Conservation (phyloP, 2,329 filamentous ascomycete species). For the Dendrostoma leiphaemia region DNA sequence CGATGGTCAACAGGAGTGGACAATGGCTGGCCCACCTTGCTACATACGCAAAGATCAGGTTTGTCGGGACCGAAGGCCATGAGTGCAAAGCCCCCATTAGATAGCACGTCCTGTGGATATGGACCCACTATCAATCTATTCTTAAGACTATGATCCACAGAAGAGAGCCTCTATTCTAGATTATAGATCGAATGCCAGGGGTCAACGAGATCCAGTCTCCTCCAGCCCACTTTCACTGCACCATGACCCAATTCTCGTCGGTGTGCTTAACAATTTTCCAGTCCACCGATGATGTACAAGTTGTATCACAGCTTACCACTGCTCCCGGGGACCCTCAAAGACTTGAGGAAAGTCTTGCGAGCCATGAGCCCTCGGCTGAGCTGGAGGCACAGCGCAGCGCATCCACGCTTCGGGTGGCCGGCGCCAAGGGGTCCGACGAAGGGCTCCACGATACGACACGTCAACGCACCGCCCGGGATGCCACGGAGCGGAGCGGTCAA, state of each 20-base stretch:
- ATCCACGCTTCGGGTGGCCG: not conserved
- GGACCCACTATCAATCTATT: not conserved
- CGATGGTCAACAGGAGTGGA: not conserved
- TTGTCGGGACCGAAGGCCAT: not conserved
- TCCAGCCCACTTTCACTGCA: not conserved
- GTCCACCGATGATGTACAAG: not conserved
- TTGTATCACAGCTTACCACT: too few relatives aligned
- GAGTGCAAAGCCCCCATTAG: not conserved
- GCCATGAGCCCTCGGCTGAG: not conserved
- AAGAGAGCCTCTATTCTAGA: too few relatives aligned
- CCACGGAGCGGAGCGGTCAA: not conserved
- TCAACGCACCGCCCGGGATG: not conserved
- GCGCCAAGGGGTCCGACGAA: not conserved
- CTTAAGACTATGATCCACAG: too few relatives aligned
- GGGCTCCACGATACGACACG: not conserved
- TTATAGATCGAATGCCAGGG: not conserved
- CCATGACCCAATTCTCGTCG: not conserved
- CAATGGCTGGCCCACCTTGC: not conserved
- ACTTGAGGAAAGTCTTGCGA: not conserved
- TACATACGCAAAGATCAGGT: not conserved
- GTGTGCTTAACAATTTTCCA: not conserved
- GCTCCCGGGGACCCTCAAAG: not conserved
- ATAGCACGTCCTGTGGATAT: not conserved
- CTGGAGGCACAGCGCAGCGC: not conserved
- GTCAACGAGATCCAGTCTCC: not conserved